These are phyloP conservation scores for Geotrichum cucujoidarum DNA, from an alignment of 1,139 yeast genomes.

Conservation along the genomic window DNA sequence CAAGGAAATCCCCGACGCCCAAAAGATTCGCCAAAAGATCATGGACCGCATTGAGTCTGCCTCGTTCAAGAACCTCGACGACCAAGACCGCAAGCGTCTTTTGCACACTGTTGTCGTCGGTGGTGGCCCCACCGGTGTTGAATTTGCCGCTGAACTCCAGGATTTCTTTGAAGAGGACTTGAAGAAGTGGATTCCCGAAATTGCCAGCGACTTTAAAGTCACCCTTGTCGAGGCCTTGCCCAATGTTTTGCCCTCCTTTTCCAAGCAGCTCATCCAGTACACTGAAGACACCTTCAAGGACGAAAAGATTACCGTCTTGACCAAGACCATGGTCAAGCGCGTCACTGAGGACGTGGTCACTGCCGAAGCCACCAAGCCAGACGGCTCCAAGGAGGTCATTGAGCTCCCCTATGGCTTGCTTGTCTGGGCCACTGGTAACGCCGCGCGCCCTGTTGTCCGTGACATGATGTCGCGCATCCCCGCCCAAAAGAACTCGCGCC, in stretches of 20 bases:
- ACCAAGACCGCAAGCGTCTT: slow-evolving; percentile 73
- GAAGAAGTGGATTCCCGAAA: slow-evolving; percentile 81
- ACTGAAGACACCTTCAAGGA: slow-evolving; percentile 77
- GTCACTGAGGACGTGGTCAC: slow-evolving; percentile 64
- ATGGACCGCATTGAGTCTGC: slow-evolving; percentile 84
- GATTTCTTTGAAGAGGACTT: slow-evolving; percentile 92
- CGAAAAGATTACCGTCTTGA: slow-evolving; percentile 69
- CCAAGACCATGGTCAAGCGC: slow-evolving; percentile 84
- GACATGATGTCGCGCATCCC: slow-evolving; percentile 65
- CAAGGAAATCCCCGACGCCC: slow-evolving; percentile 82
- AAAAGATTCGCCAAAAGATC: slow-evolving; percentile 66
- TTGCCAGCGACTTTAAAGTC: slow-evolving; percentile 74
- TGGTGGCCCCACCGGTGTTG: slow-evolving; percentile 97
- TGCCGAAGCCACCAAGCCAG: slow-evolving; percentile 66
- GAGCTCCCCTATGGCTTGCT: slow-evolving; percentile 85
- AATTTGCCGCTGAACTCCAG: slow-evolving; percentile 90
- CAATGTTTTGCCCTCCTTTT: slow-evolving; percentile 80
- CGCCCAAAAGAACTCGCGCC: slow-evolving; percentile 80
- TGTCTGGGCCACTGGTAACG: slow-evolving; percentile 97
- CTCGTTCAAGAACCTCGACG: slow-evolving; percentile 64
- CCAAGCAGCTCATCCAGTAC: slow-evolving; percentile 75
- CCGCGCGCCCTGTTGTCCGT: slow-evolving; percentile 72
- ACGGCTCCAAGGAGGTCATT: slow-evolving; percentile 53
- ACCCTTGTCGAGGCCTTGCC: slow-evolving; percentile 89
- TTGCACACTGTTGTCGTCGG: slow-evolving; percentile 85